A percentile compares a stretch with the other conserved stretches of the same genome.
Conservation (phyloP, 805 yeast genomes). For the Starmera caribaea region DNA sequence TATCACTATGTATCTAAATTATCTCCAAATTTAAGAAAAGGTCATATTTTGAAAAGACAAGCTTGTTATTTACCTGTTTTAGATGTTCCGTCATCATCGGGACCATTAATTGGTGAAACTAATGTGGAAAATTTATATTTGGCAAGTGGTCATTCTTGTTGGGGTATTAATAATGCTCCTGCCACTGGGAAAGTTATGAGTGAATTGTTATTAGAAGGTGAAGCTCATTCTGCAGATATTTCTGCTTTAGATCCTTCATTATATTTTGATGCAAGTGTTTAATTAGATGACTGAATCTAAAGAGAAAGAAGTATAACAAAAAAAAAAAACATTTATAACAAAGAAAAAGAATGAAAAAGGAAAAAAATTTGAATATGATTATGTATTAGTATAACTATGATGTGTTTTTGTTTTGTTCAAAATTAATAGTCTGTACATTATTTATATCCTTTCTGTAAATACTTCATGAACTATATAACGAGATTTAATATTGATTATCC, state of each 20-base stretch:
- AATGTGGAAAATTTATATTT: constrained; percentile 69
- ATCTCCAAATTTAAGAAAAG: constrained; percentile 58
- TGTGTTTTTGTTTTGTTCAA: not conserved
- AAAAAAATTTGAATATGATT: too few relatives aligned
- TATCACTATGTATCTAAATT: constrained; percentile 73
- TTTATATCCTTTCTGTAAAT: too few relatives aligned
- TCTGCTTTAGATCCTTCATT: constrained; percentile 77
- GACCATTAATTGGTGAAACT: constrained; percentile 92
- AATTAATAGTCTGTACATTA: too few relatives aligned
- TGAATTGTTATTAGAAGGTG: constrained; percentile 80
- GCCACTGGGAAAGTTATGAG: constrained; percentile 93
- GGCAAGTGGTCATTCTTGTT: constrained; percentile 94
- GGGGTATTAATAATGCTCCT: constrained; percentile 98
- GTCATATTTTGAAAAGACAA: constrained; percentile 72
- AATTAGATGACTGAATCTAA: constrained; percentile 13
- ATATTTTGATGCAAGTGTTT: constrained; percentile 66
- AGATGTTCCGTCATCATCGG: constrained; percentile 85
- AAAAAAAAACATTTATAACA: not conserved
- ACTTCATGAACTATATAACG: too few relatives aligned
- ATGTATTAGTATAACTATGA: too few relatives aligned
- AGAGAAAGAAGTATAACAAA: not conserved
- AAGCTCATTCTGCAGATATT: constrained; percentile 66
- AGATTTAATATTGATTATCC: too few relatives aligned
- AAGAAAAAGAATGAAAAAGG: not conserved
- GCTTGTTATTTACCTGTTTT: constrained; percentile 94